Evolutionary conservation across 1,139 yeast species (phyloP).

Genomic region (Candida neerlandica): DNA sequence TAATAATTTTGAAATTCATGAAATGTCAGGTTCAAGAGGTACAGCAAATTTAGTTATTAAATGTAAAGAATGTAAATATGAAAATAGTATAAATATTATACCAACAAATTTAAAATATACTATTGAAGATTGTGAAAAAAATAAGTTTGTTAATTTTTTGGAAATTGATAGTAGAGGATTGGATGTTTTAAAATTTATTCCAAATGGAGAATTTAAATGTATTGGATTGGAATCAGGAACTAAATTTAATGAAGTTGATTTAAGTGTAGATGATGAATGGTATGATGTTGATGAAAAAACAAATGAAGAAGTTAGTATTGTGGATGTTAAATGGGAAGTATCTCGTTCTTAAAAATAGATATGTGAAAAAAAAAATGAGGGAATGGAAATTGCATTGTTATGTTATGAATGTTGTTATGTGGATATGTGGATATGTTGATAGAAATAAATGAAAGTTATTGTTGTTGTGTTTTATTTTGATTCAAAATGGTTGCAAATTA

Average conservation of each 20-base stretch:
- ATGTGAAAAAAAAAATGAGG: background rate
- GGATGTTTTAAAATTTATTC: conserved; percentile 67
- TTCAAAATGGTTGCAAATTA: no score
- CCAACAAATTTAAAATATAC: conserved; percentile 35
- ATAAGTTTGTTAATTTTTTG: conserved; percentile 33
- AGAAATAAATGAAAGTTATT: background rate
- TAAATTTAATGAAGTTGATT: conserved; percentile 63
- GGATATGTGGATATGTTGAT: no score
- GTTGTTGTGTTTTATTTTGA: no score
- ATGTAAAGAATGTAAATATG: conserved; percentile 65
- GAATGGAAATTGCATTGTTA: background rate
- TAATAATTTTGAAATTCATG: conserved; percentile 63
- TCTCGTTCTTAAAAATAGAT: conserved; percentile 16
- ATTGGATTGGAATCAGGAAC: conserved; percentile 55
- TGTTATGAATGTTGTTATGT: no score
- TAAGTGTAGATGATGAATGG: conserved; percentile 84
- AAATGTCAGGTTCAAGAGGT: conserved; percentile 73
- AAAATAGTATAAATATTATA: conserved; percentile 40
- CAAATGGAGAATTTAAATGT: conserved; percentile 70
- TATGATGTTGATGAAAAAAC: conserved; percentile 92
- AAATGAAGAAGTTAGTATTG: conserved; percentile 76
- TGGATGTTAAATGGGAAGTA: conserved; percentile 62
- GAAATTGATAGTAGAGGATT: conserved; percentile 86
- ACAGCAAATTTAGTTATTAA: conserved; percentile 82
- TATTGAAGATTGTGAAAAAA: conserved; percentile 25